Conservation (phyloP, 1,139 yeast genomes). For the Nakaseomyces delphensis region DNA sequence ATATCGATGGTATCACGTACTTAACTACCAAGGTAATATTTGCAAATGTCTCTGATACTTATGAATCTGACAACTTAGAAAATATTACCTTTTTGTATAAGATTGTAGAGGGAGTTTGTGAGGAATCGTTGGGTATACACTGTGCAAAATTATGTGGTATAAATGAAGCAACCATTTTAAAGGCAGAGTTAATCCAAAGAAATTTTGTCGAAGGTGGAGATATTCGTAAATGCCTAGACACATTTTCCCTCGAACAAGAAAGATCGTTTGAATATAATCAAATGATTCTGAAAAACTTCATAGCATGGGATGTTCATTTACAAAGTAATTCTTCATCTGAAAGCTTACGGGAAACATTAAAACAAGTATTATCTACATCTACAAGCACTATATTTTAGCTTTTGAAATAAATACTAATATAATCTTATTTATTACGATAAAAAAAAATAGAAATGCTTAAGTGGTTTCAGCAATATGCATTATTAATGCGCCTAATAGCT, state of each 20-base stretch:
- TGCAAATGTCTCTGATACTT: not conserved
- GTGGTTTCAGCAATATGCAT: not conserved
- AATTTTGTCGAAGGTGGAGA: conserved; percentile 18
- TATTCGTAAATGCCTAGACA: conserved; percentile 17
- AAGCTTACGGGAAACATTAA: conserved; percentile 4
- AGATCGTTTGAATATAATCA: conserved; percentile 18
- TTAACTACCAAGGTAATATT: conserved; percentile 28
- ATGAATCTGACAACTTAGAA: conserved; percentile 7
- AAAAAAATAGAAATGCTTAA: not conserved
- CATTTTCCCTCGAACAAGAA: conserved; percentile 17
- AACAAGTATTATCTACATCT: not conserved
- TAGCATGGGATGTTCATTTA: conserved; percentile 30
- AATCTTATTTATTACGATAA: no score
- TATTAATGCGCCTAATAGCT: not conserved
- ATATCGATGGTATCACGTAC: not conserved
- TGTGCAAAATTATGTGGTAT: conserved; percentile 37
- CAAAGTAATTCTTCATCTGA: conserved; percentile 7
- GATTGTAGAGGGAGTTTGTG: conserved; percentile 30
- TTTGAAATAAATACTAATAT: no score
- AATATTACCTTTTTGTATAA: conserved; percentile 33
- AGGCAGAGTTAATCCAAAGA: conserved; percentile 28
- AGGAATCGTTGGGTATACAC: conserved; percentile 34
- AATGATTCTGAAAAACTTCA: conserved; percentile 26
- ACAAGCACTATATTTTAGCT: not conserved
- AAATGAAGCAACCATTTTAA: conserved; percentile 22